A percentile compares a stretch with the other conserved stretches of the same genome.
phyloP scores from a whole-genome alignment of 2,329 filamentous ascomycete genomes.

The Epichloe scottii region DNA sequence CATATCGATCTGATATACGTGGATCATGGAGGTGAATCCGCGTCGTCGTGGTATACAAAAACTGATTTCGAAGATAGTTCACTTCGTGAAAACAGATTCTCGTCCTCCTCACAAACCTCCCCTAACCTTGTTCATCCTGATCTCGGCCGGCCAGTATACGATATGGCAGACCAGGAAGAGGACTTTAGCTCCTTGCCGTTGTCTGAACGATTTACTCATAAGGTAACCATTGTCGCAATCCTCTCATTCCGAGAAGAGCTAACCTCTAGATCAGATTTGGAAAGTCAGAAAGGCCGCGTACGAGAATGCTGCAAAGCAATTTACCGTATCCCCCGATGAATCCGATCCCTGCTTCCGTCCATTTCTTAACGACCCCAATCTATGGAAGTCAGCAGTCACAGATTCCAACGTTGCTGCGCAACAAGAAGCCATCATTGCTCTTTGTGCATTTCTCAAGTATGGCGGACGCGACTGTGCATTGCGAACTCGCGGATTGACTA shows the following conservation, averaged over 20 bases:
- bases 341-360: slow-evolving; percentile 74
- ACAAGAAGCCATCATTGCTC: slow-evolving; percentile 75
- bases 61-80: slow-evolving; percentile 20
- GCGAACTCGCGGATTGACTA: slow-evolving; percentile 62
- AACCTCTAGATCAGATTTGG: slow-evolving; percentile 51
- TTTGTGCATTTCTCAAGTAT: slow-evolving; percentile 88
- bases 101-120: slow-evolving; percentile 1
- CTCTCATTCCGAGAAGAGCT: neutral
- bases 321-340: slow-evolving; percentile 75
- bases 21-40: slow-evolving; percentile 13
- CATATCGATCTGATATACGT: neutral
- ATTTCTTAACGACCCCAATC: slow-evolving; percentile 68
- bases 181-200: slow-evolving; percentile 71
- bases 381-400: slow-evolving; percentile 87
- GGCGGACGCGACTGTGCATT: slow-evolving; percentile 68
- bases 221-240: slow-evolving; percentile 33
- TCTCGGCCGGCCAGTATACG: slow-evolving; percentile 11
- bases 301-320: slow-evolving; percentile 80
- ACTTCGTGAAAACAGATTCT: slow-evolving; percentile 9
- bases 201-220: slow-evolving; percentile 71
- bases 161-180: slow-evolving; percentile 73
- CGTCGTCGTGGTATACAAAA: slow-evolving; percentile 15
- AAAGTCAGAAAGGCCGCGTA: slow-evolving; percentile 94
- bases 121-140: slow-evolving; percentile 11
- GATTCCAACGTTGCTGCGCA: slow-evolving; percentile 97